Base-by-base conservation (phyloP, 140 eudicot species). In the Cichorium intybus region DNA sequence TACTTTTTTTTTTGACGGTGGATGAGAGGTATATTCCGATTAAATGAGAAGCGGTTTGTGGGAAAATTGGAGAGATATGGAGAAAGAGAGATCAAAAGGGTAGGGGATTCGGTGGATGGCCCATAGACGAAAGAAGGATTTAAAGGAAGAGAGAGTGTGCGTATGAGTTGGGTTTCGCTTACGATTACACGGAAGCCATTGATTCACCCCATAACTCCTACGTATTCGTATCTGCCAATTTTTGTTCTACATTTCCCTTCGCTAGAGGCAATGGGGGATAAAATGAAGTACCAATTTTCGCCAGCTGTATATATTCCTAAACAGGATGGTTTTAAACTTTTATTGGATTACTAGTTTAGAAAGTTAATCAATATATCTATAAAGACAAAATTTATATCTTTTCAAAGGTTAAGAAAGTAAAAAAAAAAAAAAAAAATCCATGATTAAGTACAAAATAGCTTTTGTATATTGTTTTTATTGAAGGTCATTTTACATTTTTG, bases 161-260 rank as follows among this genome's bases (percentile, higher is more conserved):
- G 78, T 64, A 46, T 65, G 62, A 56, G 73, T 73, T 64, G 78
- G 78, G 73, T 56, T 56, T 73, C 61, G 57, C 51, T 65, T 64
- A 64, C 18, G 60, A 16, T 73, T 64, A 73, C 78, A 73, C 78
- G 78, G 77, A 73, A 73, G 22, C 78, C 78, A 46, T 14, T 24
- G 54, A 56, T 29, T 46, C 60, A 71, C 20, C 43, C 41, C 27
- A 35, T 23, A 67, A 12, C 53, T 16, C 47, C 56, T 59, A 45
- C 75, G 66, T 57, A 56, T 69, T 56, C 56, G 41, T 63, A 63
- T 63, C 57, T 62, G 31, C 50, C 68, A 61, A 43, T 57, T 27
- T 57, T 27, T 43, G 49, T 43, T 43, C n/a, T 43, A 43, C 7
- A 43, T 43, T 43, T 43, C 49, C 49, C 12, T 39, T 43, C 18